Evolutionary conservation across 2,329 filamentous ascomycete genomes (phyloP), one percentile per base, ranked within the genome.

Genomic region (Diaporthe citrichinensis): DNA sequence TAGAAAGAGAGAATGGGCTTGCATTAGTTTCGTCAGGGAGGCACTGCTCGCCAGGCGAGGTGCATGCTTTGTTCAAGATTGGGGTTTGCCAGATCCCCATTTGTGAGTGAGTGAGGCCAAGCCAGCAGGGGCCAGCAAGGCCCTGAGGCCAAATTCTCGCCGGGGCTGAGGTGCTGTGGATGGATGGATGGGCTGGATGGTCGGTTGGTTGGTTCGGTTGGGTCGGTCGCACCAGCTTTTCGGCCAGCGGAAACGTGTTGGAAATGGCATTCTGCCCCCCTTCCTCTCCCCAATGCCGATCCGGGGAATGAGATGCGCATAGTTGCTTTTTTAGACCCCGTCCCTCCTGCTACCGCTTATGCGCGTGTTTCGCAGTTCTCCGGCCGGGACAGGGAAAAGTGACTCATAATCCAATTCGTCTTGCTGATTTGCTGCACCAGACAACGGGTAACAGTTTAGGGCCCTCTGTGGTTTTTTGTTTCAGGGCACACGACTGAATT

Each of bases 331-430:
- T 31, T 25, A 23, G 17, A 20, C 36, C 9, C n/a, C 34, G 8
- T 31, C 23, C 59, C 36, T 65, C 25, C 41, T 15, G n/a, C 58
- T 62, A n/a, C 59, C 44, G 59, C 59, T 23, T 20, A 25, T 65
- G 59, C 25, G 59, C 1, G 25, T 51, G 65, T 53, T 68, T 68
- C 23, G 46, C 61, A 36, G 34, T 65, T 49, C 17, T 62, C 59
- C 36, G n/a, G 39, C 41, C 39, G 34, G 23, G 65, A 62, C 65
- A 71, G 73, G 73, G 67, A 71, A 69, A n/a, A 31, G 58, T 75
- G 73, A 75, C 73, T 75, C 73, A 75, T 46, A 31, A 17, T 10
- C 23, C 36, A 71, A 49, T 59, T 72, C 58, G 44, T 34, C 14
- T n/a, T 55, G 65, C 65, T 69, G 65, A 69, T 69, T 55, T 69